Evolutionary conservation across 129 eudicot genomes (phyloP), one percentile per base, ranked within the genome.

Genomic region (Sambucus nigra): DNA sequence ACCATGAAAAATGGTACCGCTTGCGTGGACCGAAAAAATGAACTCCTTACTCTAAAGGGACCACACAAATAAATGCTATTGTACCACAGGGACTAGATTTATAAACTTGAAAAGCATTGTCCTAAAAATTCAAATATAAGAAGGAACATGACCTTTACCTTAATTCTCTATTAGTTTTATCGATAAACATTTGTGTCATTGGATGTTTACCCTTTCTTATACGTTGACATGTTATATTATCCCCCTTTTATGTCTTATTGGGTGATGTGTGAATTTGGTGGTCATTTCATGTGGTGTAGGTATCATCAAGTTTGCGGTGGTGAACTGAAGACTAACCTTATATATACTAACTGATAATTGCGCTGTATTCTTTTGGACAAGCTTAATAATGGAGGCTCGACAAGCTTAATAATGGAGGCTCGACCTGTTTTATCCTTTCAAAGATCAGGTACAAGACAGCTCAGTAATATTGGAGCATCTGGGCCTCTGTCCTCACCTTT

Each of bases 321-420:
- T 61, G 73, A 26, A 35, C 51, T 50, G 22, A 17, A 45, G 19
- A 21, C 53, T 22, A 22, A 57, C 61, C 55, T 51, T 35, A 44
- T 27, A 29, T 11, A 51, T 41, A 19, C 20, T 25, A 15, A 24
- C 47, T 33, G 25, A 19, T 19, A 49, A 23, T 23, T 6, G 29
- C 39, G 25, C 28, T 31, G 28, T 53, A 6, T 25, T 21, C 35
- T 7, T 55, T 47, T n/a, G 22, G 2, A 24, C 8, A 39, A 33
- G 51, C 48, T 57, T 44, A 20, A 63, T 29, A 50, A 88, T 88
- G 97, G 97, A 88, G 59, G 95, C 92, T 63, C 83, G 69, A 13
- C 77, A n/a, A n/a, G n/a, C n/a, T n/a, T n/a, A n/a, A n/a, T n/a
- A 51, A 88, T 88, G 97, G 97, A 88, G 59, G 95, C 92, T 63